Percentiles rank a stretch among this genome's conserved stretches.
Evolutionary conservation across 2,329 filamentous ascomycete genomes (phyloP).

Genomic region (Diplodia seriata): DNA sequence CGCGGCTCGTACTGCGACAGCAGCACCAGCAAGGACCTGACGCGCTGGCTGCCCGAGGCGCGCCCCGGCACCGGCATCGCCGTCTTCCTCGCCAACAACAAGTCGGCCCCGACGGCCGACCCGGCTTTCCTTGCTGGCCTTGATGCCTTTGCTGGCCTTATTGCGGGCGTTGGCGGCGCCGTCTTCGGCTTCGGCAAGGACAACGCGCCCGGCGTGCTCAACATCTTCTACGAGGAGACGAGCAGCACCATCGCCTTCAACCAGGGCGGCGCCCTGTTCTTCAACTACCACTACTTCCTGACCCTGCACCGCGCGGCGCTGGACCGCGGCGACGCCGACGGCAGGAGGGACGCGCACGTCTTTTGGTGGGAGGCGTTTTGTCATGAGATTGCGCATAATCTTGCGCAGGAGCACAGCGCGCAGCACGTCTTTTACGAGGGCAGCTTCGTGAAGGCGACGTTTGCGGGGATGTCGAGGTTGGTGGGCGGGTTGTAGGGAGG

Average conservation of each 20-base stretch:
- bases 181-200: slow-evolving; percentile 13
- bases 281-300: slow-evolving; percentile 87
- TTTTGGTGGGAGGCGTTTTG: slow-evolving; percentile 98
- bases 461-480: slow-evolving; percentile 15
- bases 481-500: background rate
- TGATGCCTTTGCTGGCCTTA: slow-evolving; percentile 9
- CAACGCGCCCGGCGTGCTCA: slow-evolving; percentile 58
- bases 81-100: slow-evolving; percentile 26
- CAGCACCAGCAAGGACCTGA: slow-evolving; percentile 73
- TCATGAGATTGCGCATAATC: slow-evolving; percentile 94
- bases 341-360: slow-evolving; percentile 69
- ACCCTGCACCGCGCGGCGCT: slow-evolving; percentile 70
- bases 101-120: background rate
- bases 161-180: background rate
- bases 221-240: slow-evolving; percentile 61
- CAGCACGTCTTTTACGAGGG: slow-evolving; percentile 32
- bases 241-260: slow-evolving; percentile 79
- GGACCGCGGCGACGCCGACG: slow-evolving; percentile 32
- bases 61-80: slow-evolving; percentile 15
- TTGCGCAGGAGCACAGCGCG: slow-evolving; percentile 71
- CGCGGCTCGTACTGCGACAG: slow-evolving; percentile 86
- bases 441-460: slow-evolving; percentile 31
- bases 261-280: slow-evolving; percentile 83
- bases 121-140: slow-evolving; percentile 7
- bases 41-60: slow-evolving; percentile 16